Percentiles rank a stretch among this genome's conserved stretches.
Conservation (phyloP, 1,284 basidiomycete species). For the Irpex sp. region DNA sequence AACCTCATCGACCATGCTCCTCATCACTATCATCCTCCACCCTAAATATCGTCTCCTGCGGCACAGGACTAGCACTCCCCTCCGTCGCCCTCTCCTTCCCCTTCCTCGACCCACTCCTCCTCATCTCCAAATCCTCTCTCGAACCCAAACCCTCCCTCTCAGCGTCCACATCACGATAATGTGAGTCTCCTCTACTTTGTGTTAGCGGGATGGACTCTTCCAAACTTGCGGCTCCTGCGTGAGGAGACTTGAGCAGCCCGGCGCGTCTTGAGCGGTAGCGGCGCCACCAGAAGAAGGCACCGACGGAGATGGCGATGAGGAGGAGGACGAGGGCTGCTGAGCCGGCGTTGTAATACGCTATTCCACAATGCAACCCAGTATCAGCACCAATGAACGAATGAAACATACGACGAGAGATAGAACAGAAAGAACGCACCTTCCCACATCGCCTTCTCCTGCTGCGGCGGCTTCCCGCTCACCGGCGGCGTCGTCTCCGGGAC, state of each 20-base stretch:
- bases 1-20: neutral
- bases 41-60: constrained; percentile 35
- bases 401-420: neutral
- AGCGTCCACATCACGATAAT: constrained; percentile 16
- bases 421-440: constrained; percentile 49
- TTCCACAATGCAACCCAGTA: neutral
- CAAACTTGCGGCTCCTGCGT: constrained; percentile 11
- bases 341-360: constrained; percentile 89
- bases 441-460: constrained; percentile 80
- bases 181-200: constrained; percentile 19
- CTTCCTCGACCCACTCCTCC: constrained; percentile 23
- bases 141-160: constrained; percentile 1
- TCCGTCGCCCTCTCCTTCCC: constrained; percentile 36
- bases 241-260: constrained; percentile 34
- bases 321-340: constrained; percentile 80
- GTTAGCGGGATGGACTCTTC: constrained; percentile 55
- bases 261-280: constrained; percentile 40
- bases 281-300: constrained; percentile 70
- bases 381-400: too few species aligned
- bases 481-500: constrained; percentile 29
- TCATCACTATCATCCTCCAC: constrained; percentile 44
- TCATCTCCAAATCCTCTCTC: constrained; percentile 10
- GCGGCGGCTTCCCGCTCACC: constrained; percentile 46
- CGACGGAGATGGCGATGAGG: constrained; percentile 68
- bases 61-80: constrained; percentile 15